These are phyloP conservation scores for Starmerella vaccinii DNA, from an alignment of 805 yeast species.

Conservation along the genomic window DNA sequence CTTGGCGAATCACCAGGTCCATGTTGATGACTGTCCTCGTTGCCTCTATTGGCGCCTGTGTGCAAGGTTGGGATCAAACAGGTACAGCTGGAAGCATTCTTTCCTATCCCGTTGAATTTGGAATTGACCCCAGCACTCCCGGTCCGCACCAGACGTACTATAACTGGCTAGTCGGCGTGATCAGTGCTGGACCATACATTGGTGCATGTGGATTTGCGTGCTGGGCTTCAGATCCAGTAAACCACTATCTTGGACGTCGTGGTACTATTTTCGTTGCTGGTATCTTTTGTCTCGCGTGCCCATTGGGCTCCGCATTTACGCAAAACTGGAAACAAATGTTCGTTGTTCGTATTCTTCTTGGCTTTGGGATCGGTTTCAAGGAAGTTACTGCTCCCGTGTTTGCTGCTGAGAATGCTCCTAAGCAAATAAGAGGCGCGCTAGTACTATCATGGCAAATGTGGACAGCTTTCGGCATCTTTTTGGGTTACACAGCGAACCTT, in stretches of 20 bases:
- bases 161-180: constrained; percentile 44
- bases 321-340: constrained; percentile 53
- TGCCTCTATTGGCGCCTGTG: constrained; percentile 58
- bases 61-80: constrained; percentile 68
- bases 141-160: constrained; percentile 25
- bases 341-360: constrained; percentile 48
- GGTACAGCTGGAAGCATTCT: constrained; percentile 59
- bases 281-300: constrained; percentile 50
- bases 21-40: constrained; percentile 43
- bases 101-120: constrained; percentile 41
- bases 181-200: constrained; percentile 59
- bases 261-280: constrained; percentile 33
- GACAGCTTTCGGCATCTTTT: constrained; percentile 65
- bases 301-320: constrained; percentile 50
- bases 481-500: constrained; percentile 38
- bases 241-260: constrained; percentile 46
- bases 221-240: constrained; percentile 43
- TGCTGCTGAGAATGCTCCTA: constrained; percentile 56
- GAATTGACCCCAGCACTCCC: constrained; percentile 24
- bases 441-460: constrained; percentile 66
- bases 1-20: constrained; percentile 33
- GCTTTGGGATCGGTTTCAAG: constrained; percentile 59
- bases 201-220: constrained; percentile 39
- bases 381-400: constrained; percentile 61
- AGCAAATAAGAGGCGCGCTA: constrained; percentile 52